Percentiles rank a stretch among this genome's conserved stretches.
These are phyloP conservation scores for Lachancea meyersii DNA, from an alignment of 805 yeast genomes.

Conservation along the genomic window DNA sequence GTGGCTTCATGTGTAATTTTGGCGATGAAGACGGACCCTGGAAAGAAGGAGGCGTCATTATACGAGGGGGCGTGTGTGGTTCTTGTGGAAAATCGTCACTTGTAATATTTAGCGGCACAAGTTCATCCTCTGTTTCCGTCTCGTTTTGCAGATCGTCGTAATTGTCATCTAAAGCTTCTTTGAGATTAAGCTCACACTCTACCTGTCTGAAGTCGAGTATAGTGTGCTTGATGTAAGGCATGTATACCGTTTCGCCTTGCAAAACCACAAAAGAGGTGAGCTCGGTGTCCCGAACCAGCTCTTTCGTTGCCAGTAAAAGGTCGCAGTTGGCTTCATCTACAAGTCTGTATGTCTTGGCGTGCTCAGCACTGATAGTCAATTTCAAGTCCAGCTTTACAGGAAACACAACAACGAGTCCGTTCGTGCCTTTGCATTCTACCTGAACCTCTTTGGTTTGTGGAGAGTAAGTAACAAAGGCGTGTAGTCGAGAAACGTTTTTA, in stretches of 20 bases:
- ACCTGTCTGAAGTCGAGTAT: conserved; percentile 52
- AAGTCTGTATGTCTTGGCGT: conserved; percentile 24
- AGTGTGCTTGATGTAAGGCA: conserved; percentile 60
- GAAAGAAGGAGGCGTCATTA: conserved; percentile 5
- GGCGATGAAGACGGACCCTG: not conserved
- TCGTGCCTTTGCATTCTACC: conserved; percentile 72
- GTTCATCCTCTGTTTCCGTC: conserved; percentile 37
- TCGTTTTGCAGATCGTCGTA: conserved; percentile 41
- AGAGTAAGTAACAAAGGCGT: conserved; percentile 36
- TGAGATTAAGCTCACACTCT: conserved; percentile 50
- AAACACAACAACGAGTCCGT: conserved; percentile 65
- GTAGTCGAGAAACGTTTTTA: conserved; percentile 32
- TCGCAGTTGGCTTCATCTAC: conserved; percentile 8
- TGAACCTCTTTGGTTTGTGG: conserved; percentile 38
- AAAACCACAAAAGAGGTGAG: conserved; percentile 37
- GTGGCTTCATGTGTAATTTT: not conserved
- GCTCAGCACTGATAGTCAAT: conserved; percentile 16
- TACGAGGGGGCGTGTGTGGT: conserved; percentile 17
- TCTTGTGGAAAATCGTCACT: conserved; percentile 18
- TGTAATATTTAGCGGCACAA: conserved; percentile 21
- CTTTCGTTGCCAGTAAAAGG: conserved; percentile 12
- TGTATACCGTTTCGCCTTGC: conserved; percentile 53
- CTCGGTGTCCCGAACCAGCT: conserved; percentile 14
- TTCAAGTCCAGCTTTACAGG: conserved; percentile 42
- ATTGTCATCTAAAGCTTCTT: conserved; percentile 43